phyloP scores from a whole-genome alignment of 2,329 filamentous ascomycete genomes.

The Epichloe festucae region DNA sequence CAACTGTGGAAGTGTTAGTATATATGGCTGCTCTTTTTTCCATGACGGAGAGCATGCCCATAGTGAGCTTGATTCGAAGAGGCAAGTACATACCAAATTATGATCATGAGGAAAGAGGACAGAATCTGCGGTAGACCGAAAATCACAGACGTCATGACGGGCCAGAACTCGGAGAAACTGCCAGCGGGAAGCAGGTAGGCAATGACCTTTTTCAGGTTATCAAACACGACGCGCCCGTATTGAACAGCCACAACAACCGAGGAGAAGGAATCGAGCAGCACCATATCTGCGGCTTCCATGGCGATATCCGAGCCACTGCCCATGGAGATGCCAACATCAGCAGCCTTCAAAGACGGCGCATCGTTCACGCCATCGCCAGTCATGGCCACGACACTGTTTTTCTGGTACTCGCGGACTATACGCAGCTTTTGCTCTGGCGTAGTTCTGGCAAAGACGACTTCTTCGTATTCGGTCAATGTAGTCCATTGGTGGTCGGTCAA shows the following conservation, averaged over 20 bases:
- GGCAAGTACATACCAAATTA: conserved; percentile 36
- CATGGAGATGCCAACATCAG: conserved; percentile 74
- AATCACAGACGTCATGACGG: conserved; percentile 58
- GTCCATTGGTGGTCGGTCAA: conserved; percentile 60
- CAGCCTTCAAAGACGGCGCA: conserved; percentile 64
- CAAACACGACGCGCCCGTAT: conserved; percentile 64
- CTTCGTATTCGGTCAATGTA: conserved; percentile 48
- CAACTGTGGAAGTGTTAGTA: conserved; percentile 30
- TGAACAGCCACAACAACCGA: conserved; percentile 60
- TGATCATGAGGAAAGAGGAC: conserved; percentile 60
- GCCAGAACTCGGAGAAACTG: conserved; percentile 64
- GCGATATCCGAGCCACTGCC: conserved; percentile 74
- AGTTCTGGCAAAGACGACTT: conserved; percentile 63
- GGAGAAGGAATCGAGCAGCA: conserved; percentile 62
- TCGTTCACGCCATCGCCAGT: conserved; percentile 84
- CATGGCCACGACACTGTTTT: conserved; percentile 60
- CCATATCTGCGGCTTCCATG: conserved; percentile 69
- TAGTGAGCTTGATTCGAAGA: neutral
- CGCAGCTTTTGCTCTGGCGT: conserved; percentile 69
- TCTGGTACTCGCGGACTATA: conserved; percentile 64
- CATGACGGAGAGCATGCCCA: no score
- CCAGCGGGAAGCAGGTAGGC: conserved; percentile 64
- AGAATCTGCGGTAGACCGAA: conserved; percentile 64
- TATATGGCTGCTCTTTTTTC: no score
- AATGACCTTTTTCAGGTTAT: conserved; percentile 61